Conservation (phyloP, 192 early-diverging fungal species). For the Linnemannia exigua region DNA sequence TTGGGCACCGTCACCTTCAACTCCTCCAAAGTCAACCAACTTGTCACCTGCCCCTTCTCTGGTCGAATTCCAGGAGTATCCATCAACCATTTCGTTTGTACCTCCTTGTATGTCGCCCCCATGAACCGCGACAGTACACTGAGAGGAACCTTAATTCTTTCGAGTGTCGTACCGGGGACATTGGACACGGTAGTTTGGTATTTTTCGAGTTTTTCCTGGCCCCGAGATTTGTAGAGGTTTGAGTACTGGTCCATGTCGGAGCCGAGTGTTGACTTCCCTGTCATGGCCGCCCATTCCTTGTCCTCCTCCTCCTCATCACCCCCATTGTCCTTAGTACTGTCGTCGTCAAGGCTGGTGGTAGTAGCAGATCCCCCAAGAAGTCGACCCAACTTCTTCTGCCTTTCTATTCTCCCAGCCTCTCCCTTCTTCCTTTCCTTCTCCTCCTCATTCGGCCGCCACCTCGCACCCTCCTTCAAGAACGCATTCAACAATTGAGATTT, state of each 20-base stretch:
- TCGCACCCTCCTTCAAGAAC: slow-evolving; percentile 34
- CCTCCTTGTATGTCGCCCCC: slow-evolving; percentile 30
- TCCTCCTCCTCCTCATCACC: slow-evolving; percentile 9
- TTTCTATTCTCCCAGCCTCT: slow-evolving; percentile 13
- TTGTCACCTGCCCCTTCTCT: slow-evolving; percentile 20
- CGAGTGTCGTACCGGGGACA: slow-evolving; percentile 46
- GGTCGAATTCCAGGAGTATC: slow-evolving; percentile 49
- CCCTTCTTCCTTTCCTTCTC: slow-evolving; percentile 13
- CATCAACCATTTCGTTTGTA: slow-evolving; percentile 38
- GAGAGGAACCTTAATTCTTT: slow-evolving; percentile 41
- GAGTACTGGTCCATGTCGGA: slow-evolving; percentile 31
- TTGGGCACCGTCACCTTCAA: slow-evolving; percentile 45
- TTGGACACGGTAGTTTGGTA: slow-evolving; percentile 52
- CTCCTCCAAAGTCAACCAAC: slow-evolving; percentile 46
- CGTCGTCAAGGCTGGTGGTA: neutral
- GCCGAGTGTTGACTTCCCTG: slow-evolving; percentile 18
- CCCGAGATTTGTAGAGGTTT: slow-evolving; percentile 29
- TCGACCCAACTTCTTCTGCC: slow-evolving; percentile 24
- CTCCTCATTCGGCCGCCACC: slow-evolving; percentile 25
- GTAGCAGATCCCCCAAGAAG: slow-evolving; percentile 10
- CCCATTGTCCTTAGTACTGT: too few species aligned
- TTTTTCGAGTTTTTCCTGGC: slow-evolving; percentile 26
- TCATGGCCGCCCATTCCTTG: slow-evolving; percentile 39
- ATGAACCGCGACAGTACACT: slow-evolving; percentile 31
- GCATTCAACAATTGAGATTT: slow-evolving; percentile 52